These are phyloP conservation scores for Magnusiomyces suaveolens DNA, from an alignment of 1,139 yeast genomes.

Conservation along the genomic window DNA sequence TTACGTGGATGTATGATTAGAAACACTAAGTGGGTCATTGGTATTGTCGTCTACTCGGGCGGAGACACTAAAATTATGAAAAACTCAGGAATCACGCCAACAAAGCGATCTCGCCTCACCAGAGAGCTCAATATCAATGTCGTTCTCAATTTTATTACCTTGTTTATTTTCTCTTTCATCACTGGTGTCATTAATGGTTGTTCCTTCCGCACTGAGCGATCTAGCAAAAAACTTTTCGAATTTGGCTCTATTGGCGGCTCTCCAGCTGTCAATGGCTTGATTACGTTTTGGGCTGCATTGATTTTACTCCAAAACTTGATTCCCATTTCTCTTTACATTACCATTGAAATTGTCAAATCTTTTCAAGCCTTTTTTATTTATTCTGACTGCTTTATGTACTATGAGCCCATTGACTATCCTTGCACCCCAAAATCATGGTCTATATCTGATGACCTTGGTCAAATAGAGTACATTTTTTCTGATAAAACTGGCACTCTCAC, in stretches of 20 bases:
- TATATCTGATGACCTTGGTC: conserved; percentile 94
- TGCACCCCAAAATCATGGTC: conserved; percentile 97
- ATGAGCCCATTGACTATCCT: conserved; percentile 77
- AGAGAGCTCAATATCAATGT: conserved; percentile 78
- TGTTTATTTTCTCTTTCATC: conserved; percentile 70
- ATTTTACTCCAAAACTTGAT: conserved; percentile 86
- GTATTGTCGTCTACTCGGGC: conserved; percentile 84
- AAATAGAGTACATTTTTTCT: conserved; percentile 88
- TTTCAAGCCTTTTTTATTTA: conserved; percentile 89
- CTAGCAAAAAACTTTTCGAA: conserved; percentile 64
- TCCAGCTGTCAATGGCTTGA: conserved; percentile 69
- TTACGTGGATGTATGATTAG: conserved; percentile 78
- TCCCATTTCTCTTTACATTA: conserved; percentile 88
- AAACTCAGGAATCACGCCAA: conserved; percentile 87
- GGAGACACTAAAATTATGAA: conserved; percentile 85
- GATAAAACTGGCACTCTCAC: conserved; percentile 97
- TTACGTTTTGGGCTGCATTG: conserved; percentile 80
- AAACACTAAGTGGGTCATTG: conserved; percentile 91
- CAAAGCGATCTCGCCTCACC: conserved; percentile 75
- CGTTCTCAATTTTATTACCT: conserved; percentile 59
- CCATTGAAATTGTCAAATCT: conserved; percentile 90
- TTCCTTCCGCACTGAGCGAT: conserved; percentile 43
- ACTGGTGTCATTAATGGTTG: conserved; percentile 75
- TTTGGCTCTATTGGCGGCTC: conserved; percentile 54
- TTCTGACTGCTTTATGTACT: conserved; percentile 80